Percentiles rank a stretch among this genome's conserved stretches.
Evolutionary conservation across 106 monocot genomes (phyloP).

Genomic region (Hemerocallis citrina): DNA sequence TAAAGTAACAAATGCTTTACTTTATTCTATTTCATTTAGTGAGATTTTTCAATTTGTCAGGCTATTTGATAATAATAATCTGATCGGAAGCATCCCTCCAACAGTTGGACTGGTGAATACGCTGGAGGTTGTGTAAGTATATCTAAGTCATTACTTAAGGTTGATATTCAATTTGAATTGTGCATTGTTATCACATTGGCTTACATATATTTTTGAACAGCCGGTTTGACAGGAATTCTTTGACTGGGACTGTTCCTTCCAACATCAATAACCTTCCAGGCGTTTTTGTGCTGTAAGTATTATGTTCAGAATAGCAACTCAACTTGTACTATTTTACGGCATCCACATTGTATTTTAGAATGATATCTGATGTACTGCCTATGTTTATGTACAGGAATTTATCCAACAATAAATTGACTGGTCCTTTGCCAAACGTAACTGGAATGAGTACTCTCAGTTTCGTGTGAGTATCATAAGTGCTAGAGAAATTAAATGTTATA

Average conservation of each 20-base stretch:
- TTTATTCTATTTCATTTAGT: neutral
- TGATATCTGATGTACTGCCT: neutral
- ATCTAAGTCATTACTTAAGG: neutral
- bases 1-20: too few species aligned
- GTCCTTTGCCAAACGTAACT: constrained; percentile 31
- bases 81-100: constrained; percentile 47
- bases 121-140: constrained; percentile 67
- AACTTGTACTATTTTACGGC: too few species aligned
- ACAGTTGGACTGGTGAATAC: constrained; percentile 41
- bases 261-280: constrained; percentile 59
- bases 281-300: constrained; percentile 46
- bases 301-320: too few species aligned
- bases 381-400: constrained; percentile 11
- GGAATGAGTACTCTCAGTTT: constrained; percentile 45
- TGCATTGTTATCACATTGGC: neutral
- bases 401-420: constrained; percentile 11
- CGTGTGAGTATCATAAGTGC: constrained; percentile 30
- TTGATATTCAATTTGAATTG: too few species aligned
- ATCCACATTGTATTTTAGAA: neutral
- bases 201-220: constrained; percentile 16
- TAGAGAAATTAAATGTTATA: neutral
- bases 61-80: constrained; percentile 55
- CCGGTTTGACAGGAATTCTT: constrained; percentile 52
- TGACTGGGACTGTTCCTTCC: constrained; percentile 52
- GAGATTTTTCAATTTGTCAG: constrained; percentile 18